Conservation (phyloP, 2,329 filamentous ascomycete species). For the Rutstroemia sp. region DNA sequence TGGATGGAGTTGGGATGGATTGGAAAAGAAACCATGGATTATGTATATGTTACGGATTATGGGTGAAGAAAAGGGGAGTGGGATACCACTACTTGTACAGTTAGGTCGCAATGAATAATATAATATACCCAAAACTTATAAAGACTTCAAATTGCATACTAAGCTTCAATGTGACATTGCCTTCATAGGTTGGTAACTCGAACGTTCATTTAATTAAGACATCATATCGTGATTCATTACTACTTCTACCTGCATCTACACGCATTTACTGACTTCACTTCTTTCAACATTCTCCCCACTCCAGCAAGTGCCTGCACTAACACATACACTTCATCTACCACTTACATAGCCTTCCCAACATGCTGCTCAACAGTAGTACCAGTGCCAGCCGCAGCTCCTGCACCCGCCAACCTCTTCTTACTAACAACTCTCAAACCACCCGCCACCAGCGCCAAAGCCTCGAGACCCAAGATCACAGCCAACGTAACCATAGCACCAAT, state of each 20-base stretch:
- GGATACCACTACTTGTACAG: not conserved
- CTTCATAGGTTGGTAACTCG: not conserved
- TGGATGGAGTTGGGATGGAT: not conserved
- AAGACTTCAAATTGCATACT: no score
- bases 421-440: slow-evolving; percentile 52
- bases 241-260: no score
- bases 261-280: not conserved
- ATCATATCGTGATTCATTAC: no score
- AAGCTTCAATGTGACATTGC: no score
- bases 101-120: no score
- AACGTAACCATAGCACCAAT: slow-evolving; percentile 67
- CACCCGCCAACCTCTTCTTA: slow-evolving; percentile 37
- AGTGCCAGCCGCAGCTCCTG: not conserved
- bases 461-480: slow-evolving; percentile 52
- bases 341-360: not conserved
- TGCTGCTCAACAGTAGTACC: not conserved
- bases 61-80: not conserved
- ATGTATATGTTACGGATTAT: not conserved
- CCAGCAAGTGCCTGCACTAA: no score
- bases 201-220: not conserved
- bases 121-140: not conserved
- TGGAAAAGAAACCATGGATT: not conserved
- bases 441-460: slow-evolving; percentile 44
- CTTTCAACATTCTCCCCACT: no score
- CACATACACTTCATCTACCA: no score